phyloP scores from a whole-genome alignment of 805 yeast species.

The Teunomyces pallodes region DNA sequence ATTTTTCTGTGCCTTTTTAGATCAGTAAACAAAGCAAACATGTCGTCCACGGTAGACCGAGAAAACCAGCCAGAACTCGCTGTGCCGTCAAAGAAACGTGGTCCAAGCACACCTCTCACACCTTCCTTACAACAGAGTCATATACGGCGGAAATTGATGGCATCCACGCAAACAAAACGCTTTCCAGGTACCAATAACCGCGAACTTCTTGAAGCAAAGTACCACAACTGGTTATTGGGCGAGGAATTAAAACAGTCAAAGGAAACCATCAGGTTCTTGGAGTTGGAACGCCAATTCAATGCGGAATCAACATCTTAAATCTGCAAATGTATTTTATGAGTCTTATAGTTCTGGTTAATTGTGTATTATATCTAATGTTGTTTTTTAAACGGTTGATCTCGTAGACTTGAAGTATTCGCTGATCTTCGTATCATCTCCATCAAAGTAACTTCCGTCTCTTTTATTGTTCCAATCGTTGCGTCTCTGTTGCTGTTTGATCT shows the following conservation, averaged over 20 bases:
- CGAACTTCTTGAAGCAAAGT: constrained; percentile 23
- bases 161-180: constrained; percentile 3
- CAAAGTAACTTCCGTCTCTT: constrained; percentile 39
- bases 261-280: constrained; percentile 27
- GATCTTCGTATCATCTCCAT: constrained; percentile 43
- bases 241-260: constrained; percentile 19
- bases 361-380: not conserved
- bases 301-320: not conserved
- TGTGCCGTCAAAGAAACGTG: constrained; percentile 9
- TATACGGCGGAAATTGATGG: constrained; percentile 12
- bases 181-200: constrained; percentile 5
- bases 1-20: too few species aligned
- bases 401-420: constrained; percentile 52
- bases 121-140: constrained; percentile 21
- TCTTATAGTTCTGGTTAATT: too few species aligned
- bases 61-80: not conserved
- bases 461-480: constrained; percentile 55
- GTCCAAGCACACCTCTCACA: constrained; percentile 36
- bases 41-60: not conserved
- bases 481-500: constrained; percentile 38
- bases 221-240: constrained; percentile 30
- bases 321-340: too few species aligned
- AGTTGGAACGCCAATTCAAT: constrained; percentile 27
- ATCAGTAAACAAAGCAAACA: not conserved
- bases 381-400: constrained; percentile 21